Evolutionary conservation across 2,329 filamentous ascomycete genomes (phyloP).

Genomic region (Elsinoe fawcettii): DNA sequence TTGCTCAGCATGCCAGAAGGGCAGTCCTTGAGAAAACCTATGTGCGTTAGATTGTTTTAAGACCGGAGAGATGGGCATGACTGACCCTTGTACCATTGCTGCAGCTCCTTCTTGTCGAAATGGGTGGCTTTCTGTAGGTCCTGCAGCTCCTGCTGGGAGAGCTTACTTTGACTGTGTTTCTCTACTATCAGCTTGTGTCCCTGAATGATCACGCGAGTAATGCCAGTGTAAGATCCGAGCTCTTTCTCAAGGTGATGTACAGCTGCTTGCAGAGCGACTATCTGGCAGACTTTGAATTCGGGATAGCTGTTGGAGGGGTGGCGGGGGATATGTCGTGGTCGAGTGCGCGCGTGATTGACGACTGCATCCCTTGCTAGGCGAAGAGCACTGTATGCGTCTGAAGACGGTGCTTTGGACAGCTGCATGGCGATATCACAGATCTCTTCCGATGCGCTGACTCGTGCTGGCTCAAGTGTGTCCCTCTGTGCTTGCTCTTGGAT

Average conservation of each 20-base stretch:
- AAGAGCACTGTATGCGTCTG: not conserved
- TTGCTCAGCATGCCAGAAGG: constrained; percentile 94
- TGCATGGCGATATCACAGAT: not conserved
- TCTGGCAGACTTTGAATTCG: constrained; percentile 27
- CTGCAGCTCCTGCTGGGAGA: constrained; percentile 88
- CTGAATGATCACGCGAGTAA: constrained; percentile 24
- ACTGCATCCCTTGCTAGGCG: not conserved
- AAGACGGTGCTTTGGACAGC: not conserved
- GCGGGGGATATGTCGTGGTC: constrained; percentile 29
- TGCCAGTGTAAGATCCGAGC: constrained; percentile 25
- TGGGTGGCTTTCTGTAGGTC: constrained; percentile 96
- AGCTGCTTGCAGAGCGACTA: constrained; percentile 27
- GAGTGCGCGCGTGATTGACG: constrained; percentile 28
- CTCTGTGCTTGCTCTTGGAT: not conserved
- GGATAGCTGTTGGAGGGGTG: constrained; percentile 26
- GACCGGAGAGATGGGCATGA: constrained; percentile 11
- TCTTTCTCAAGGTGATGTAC: constrained; percentile 27
- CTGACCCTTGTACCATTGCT: constrained; percentile 99
- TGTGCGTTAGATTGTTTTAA: constrained; percentile 18
- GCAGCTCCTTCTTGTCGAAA: constrained; percentile 98
- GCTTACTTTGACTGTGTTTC: constrained; percentile 78
- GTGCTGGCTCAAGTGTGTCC: not conserved
- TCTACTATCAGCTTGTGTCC: constrained; percentile 27
- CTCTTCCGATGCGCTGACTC: not conserved
- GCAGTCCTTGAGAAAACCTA: constrained; percentile 97